These are phyloP conservation scores for Isatis tinctoria DNA, from an alignment of 345 rosid genomes.

Conservation along the genomic window DNA sequence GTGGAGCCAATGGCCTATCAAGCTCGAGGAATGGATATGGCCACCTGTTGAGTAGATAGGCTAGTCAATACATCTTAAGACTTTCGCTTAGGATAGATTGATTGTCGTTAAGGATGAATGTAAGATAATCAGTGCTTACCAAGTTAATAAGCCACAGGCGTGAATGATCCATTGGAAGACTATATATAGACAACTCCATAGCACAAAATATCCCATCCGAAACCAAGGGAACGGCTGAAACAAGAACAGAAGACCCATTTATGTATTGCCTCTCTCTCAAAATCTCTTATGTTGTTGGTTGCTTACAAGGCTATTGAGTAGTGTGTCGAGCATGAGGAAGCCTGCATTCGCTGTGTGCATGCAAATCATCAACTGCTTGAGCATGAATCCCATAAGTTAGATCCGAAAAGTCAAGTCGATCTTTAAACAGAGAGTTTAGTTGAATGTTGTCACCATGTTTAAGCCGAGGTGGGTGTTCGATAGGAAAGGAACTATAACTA, in stretches of 20 bases:
- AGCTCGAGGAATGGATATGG: conserved; percentile 87
- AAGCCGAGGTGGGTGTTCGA: conserved; percentile 58
- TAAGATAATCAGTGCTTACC: conserved; percentile 38
- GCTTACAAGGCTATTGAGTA: conserved; percentile 75
- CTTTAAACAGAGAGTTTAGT: not conserved
- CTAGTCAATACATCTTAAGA: not conserved
- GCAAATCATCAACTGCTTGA: conserved; percentile 68
- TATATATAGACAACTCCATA: conserved; percentile 73
- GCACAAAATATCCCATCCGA: conserved; percentile 72
- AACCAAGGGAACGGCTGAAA: conserved; percentile 79
- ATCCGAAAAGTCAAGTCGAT: not conserved
- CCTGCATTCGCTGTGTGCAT: conserved; percentile 69
- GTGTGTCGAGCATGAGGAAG: conserved; percentile 58
- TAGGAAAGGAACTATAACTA: conserved; percentile 61
- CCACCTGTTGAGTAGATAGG: conserved; percentile 57
- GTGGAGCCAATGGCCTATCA: conserved; percentile 58
- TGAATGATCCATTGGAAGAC: conserved; percentile 85
- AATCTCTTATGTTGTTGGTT: not conserved
- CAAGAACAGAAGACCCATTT: not conserved
- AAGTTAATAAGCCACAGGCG: conserved; percentile 60
- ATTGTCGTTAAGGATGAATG: not conserved
- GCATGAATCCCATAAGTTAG: not conserved
- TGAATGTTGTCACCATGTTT: conserved; percentile 44
- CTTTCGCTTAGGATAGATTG: not conserved
- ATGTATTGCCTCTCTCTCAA: not conserved